phyloP scores from a whole-genome alignment of 495 filamentous ascomycete genomes.

The Penicillium waksmanii region DNA sequence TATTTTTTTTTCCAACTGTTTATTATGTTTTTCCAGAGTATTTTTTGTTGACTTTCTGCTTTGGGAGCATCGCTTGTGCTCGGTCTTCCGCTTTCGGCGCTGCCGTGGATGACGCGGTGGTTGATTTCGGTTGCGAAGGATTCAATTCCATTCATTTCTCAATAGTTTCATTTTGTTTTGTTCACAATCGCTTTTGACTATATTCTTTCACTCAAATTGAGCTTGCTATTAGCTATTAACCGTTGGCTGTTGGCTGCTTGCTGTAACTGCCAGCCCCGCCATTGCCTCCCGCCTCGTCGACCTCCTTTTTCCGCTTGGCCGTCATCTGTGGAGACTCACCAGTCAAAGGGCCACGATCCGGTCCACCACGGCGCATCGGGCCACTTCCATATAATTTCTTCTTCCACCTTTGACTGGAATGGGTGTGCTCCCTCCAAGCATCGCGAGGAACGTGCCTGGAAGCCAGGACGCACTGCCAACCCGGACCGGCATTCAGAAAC shows the following conservation, averaged over 20 bases:
- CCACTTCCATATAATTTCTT: conserved; percentile 5
- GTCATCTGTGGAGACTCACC: conserved; percentile 28
- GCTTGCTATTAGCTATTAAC: too few species aligned
- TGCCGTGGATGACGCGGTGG: neutral
- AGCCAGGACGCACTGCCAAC: conserved; percentile 11
- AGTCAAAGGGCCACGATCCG: conserved; percentile 27
- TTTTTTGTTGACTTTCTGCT: neutral
- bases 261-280: conserved; percentile 12
- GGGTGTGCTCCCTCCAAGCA: conserved; percentile 22
- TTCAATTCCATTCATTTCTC: neutral
- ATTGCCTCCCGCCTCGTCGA: conserved; percentile 27
- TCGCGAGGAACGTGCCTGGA: conserved; percentile 24
- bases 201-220: too few species aligned
- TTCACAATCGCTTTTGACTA: too few species aligned
- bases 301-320: conserved; percentile 33
- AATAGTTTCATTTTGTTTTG: too few species aligned
- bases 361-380: conserved; percentile 15
- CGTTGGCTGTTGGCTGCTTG: neutral
- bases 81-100: neutral
- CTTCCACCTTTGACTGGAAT: conserved; percentile 22
- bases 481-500: conserved; percentile 13
- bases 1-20: too few species aligned
- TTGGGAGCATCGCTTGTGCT: neutral
- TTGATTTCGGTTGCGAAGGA: neutral
- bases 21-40: too few species aligned